phyloP scores from a whole-genome alignment of 2,329 filamentous ascomycete genomes.

The Sordariomycetes sp. region DNA sequence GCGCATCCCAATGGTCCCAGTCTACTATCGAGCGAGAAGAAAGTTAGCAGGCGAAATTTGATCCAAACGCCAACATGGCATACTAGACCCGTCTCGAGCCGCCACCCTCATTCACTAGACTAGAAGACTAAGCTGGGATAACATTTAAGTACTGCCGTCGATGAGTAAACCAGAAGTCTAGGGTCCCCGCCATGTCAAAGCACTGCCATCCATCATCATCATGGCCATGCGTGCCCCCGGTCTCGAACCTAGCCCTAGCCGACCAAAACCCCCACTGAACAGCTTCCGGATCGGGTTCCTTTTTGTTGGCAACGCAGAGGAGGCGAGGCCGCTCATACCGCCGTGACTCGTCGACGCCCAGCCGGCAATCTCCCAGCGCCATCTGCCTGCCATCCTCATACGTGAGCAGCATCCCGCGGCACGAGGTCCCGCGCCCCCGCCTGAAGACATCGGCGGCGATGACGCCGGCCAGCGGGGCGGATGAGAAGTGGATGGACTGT shows the following conservation, averaged over 20 bases:
- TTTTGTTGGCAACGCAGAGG: not conserved
- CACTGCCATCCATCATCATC: not conserved
- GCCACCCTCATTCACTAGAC: too few species aligned
- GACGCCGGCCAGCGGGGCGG: not conserved
- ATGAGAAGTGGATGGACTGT: not conserved
- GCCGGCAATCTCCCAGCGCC: not conserved
- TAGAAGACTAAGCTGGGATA: not conserved
- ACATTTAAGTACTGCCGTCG: not conserved
- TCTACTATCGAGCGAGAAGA: too few species aligned
- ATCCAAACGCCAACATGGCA: too few species aligned
- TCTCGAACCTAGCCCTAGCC: not conserved
- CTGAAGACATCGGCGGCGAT: not conserved
- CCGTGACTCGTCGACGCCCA: not conserved
- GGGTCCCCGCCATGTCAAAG: not conserved
- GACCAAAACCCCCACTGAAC: not conserved
- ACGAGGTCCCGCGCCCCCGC: not conserved
- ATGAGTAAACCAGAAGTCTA: not conserved
- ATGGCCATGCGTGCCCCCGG: not conserved
- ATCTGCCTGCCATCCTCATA: not conserved
- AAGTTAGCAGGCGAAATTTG: too few species aligned
- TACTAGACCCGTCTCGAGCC: too few species aligned
- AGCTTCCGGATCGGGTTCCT: not conserved
- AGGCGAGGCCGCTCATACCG: not conserved
- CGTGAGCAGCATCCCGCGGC: not conserved
- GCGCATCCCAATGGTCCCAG: too few species aligned